phyloP scores from a whole-genome alignment of 176 grass and related monocot species.

The Aechmea fasciata region DNA sequence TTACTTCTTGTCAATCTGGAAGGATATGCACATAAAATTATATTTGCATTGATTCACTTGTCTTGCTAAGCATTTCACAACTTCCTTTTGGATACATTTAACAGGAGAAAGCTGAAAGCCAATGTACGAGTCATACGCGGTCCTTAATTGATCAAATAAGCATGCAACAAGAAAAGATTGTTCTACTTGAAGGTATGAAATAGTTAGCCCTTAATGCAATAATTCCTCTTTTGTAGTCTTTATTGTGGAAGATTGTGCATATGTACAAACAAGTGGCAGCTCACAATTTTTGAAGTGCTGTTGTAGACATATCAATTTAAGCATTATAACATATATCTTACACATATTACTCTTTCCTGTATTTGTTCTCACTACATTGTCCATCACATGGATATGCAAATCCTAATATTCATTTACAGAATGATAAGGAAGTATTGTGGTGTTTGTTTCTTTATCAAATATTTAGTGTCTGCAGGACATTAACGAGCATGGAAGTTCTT shows the following conservation, averaged over 20 bases:
- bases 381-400: too few relatives aligned
- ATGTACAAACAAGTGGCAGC: background rate
- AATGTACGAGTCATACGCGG: slow-evolving; percentile 53
- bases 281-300: background rate
- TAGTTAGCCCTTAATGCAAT: background rate
- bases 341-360: too few relatives aligned
- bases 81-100: slow-evolving; percentile 16
- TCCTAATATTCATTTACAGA: too few relatives aligned
- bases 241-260: background rate
- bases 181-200: slow-evolving; percentile 61
- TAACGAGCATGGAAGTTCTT: too few relatives aligned
- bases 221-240: background rate
- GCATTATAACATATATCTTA: too few relatives aligned
- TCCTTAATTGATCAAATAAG: slow-evolving; percentile 87
- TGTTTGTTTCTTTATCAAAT: too few relatives aligned
- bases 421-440: too few relatives aligned
- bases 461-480: too few relatives aligned
- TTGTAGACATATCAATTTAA: background rate
- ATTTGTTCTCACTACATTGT: background rate
- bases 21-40: background rate
- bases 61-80: background rate
- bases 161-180: slow-evolving; percentile 82
- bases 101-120: slow-evolving; percentile 72
- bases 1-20: background rate
- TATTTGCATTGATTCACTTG: background rate